These are phyloP conservation scores for Sphaceloma murrayae DNA, from an alignment of 2,329 filamentous ascomycete species.

Conservation along the genomic window DNA sequence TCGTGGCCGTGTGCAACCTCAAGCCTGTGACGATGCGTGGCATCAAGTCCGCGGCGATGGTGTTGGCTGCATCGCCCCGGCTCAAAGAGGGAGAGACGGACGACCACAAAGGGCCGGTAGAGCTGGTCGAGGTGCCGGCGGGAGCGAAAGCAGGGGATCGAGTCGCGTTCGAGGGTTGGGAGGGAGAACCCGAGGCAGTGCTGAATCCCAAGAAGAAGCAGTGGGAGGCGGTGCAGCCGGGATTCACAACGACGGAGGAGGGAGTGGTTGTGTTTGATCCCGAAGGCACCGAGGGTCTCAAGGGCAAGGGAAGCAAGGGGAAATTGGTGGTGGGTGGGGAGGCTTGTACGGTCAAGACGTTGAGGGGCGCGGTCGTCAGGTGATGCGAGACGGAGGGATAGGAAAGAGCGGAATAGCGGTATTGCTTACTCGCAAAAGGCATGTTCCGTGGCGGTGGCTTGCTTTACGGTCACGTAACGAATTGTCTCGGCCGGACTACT, in stretches of 20 bases:
- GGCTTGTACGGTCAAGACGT: conserved; percentile 69
- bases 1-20: conserved; percentile 91
- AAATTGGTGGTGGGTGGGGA: conserved; percentile 70
- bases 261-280: conserved; percentile 84
- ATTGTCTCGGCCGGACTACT: too few relatives aligned
- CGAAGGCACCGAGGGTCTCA: conserved; percentile 62
- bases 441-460: too few relatives aligned
- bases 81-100: conserved; percentile 72
- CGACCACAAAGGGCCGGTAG: conserved; percentile 81
- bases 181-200: conserved; percentile 82
- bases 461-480: too few relatives aligned
- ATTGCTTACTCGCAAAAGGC: too few relatives aligned
- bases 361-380: conserved; percentile 74
- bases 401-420: not conserved
- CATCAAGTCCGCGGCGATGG: conserved; percentile 74
- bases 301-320: conserved; percentile 49
- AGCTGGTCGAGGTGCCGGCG: conserved; percentile 76
- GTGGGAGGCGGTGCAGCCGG: conserved; percentile 93
- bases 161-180: conserved; percentile 89
- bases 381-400: conserved; percentile 36
- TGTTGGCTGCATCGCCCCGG: conserved; percentile 83
- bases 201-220: conserved; percentile 99
- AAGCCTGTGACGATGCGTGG: conserved; percentile 99
- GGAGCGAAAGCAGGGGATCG: conserved; percentile 74
- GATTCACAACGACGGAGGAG: conserved; percentile 77